Evolutionary conservation across 1,284 basidiomycete genomes (phyloP).

Genomic region (Golubevia pallescens): DNA sequence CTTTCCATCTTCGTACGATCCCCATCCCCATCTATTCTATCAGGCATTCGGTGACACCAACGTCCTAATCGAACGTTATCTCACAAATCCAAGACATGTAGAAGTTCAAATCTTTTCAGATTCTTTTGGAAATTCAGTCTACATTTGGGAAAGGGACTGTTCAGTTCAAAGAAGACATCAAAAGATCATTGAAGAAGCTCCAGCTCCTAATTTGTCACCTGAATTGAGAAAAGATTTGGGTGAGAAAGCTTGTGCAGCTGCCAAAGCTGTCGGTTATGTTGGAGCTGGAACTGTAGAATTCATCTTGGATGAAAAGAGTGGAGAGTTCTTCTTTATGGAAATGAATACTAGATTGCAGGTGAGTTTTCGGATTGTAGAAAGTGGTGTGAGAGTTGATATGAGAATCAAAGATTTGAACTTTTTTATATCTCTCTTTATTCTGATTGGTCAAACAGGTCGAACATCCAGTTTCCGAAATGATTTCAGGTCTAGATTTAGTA

Average conservation of each 20-base stretch:
- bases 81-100: constrained; percentile 67
- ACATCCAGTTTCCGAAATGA: constrained; percentile 94
- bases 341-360: constrained; percentile 83
- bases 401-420: not conserved
- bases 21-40: not conserved
- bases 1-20: not conserved
- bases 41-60: constrained; percentile 74
- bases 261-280: constrained; percentile 43
- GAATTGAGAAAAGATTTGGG: constrained; percentile 70
- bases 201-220: constrained; percentile 81
- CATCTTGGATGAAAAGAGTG: constrained; percentile 34
- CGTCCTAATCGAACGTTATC: constrained; percentile 56
- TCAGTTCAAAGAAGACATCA: constrained; percentile 92
- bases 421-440: not conserved
- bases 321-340: constrained; percentile 51
- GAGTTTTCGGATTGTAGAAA: not conserved
- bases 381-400: too few species aligned
- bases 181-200: constrained; percentile 94
- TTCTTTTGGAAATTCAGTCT: constrained; percentile 76
- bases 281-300: constrained; percentile 53
- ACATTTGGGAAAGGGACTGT: constrained; percentile 91
- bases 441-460: constrained; percentile 69
- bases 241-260: constrained; percentile 41
- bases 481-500: constrained; percentile 87
- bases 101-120: constrained; percentile 88